These are phyloP conservation scores for Alternaria brassicicola DNA, from an alignment of 2,329 filamentous ascomycete species.

Conservation along the genomic window DNA sequence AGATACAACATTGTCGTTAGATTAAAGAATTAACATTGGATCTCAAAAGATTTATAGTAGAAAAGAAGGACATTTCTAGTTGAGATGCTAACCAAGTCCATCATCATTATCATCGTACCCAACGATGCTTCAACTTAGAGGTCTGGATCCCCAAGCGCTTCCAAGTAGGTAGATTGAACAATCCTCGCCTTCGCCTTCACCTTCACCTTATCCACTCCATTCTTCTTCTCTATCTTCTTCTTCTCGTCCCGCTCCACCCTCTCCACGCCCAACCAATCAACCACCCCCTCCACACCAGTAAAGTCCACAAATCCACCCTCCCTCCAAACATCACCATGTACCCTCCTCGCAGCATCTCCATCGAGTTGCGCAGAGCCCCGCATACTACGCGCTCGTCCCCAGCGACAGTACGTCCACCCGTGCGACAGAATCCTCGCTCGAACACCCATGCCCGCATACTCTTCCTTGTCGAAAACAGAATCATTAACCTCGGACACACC, in stretches of 20 bases:
- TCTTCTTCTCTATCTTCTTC: neutral
- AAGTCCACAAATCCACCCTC: conserved; percentile 35
- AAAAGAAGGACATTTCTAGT: no score
- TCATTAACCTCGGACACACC: neutral
- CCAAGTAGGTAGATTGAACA: neutral
- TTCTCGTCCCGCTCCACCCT: neutral
- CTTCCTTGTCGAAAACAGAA: neutral
- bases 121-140: neutral
- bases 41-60: no score
- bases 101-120: no score
- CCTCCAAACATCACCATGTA: conserved; percentile 33
- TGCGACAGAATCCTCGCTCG: conserved; percentile 21
- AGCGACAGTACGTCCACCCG: conserved; percentile 38
- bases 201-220: neutral
- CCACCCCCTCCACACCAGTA: conserved; percentile 26
- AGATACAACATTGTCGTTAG: no score
- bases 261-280: conserved; percentile 10
- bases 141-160: neutral
- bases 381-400: conserved; percentile 21
- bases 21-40: no score
- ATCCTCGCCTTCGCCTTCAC: neutral
- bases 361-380: conserved; percentile 11
- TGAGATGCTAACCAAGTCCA: neutral
- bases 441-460: conserved; percentile 13
- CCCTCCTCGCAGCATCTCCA: conserved; percentile 8